Evolutionary conservation across 805 yeast genomes (phyloP).

Genomic region (Metschnikowia rubicola): DNA sequence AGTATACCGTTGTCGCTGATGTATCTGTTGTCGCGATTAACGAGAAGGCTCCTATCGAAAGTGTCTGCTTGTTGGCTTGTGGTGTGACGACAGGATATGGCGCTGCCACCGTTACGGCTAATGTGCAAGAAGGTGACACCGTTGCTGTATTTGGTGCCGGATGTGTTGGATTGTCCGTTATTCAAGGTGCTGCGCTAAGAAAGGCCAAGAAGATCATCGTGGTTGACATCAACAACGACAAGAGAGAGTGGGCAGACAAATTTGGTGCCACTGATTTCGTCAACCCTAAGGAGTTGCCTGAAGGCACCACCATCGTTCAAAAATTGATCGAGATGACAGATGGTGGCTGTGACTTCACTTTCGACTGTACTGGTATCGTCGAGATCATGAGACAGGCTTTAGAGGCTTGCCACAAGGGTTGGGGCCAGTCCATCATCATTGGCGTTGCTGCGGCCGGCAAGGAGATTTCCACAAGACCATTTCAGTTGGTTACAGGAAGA

Average conservation of each 20-base stretch:
- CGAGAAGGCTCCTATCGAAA: constrained; percentile 77
- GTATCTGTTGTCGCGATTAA: constrained; percentile 92
- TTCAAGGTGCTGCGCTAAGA: constrained; percentile 88
- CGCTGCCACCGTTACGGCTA: constrained; percentile 92
- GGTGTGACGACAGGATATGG: constrained; percentile 99
- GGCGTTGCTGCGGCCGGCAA: constrained; percentile 99
- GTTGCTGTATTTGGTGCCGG: constrained; percentile 98
- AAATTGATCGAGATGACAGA: constrained; percentile 86
- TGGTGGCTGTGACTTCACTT: constrained; percentile 95
- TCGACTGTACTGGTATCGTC: constrained; percentile 97
- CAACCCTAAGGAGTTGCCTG: constrained; percentile 75
- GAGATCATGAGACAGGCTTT: constrained; percentile 93
- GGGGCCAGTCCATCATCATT: constrained; percentile 94
- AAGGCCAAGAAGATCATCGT: constrained; percentile 80
- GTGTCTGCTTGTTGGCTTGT: constrained; percentile 92
- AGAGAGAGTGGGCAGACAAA: constrained; percentile 78
- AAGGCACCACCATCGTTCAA: constrained; percentile 74
- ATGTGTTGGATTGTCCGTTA: constrained; percentile 92
- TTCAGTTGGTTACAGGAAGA: constrained; percentile 98
- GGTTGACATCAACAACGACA: constrained; percentile 80
- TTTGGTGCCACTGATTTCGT: constrained; percentile 96
- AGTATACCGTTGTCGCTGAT: constrained; percentile 97
- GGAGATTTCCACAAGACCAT: constrained; percentile 95
- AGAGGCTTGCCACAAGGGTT: constrained; percentile 97
- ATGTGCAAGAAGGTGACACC: constrained; percentile 85